These are phyloP conservation scores for Carex kokanica DNA, from an alignment of 176 grass and related monocot species.

Conservation along the genomic window DNA sequence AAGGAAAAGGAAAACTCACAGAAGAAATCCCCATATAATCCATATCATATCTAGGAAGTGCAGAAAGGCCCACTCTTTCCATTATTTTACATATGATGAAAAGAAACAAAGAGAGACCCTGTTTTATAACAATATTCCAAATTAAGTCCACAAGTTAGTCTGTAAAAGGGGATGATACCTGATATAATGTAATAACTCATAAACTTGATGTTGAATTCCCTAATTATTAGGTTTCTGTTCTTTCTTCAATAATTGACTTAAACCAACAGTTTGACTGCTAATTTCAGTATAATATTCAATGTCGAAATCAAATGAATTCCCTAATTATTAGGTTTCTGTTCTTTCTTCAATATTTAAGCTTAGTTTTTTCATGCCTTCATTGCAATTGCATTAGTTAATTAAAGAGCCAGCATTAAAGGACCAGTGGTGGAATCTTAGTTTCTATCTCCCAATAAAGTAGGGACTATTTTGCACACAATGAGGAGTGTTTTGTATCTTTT, in stretches of 20 bases:
- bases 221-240: not conserved
- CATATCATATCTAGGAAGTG: not conserved
- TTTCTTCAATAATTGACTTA: not conserved
- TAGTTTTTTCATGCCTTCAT: not conserved
- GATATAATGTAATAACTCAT: not conserved
- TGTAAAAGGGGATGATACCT: not conserved
- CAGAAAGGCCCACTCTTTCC: not conserved
- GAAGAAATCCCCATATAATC: not conserved
- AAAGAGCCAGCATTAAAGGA: not conserved
- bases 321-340: too few species aligned
- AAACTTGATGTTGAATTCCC: not conserved
- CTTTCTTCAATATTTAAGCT: not conserved
- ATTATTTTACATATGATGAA: not conserved
- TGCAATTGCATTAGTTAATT: slow-evolving; percentile 1
- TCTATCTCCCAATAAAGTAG: not conserved
- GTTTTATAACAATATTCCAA: not conserved
- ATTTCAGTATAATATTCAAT: not conserved
- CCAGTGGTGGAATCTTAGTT: not conserved
- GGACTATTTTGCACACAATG: not conserved
- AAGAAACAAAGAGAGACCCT: not conserved
- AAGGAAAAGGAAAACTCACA: not conserved
- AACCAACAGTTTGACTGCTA: not conserved
- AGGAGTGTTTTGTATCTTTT: not conserved
- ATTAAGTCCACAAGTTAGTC: not conserved
- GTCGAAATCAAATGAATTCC: not conserved